phyloP scores from a whole-genome alignment of 148 eudicot genomes.

The Talinum fruticosum region DNA sequence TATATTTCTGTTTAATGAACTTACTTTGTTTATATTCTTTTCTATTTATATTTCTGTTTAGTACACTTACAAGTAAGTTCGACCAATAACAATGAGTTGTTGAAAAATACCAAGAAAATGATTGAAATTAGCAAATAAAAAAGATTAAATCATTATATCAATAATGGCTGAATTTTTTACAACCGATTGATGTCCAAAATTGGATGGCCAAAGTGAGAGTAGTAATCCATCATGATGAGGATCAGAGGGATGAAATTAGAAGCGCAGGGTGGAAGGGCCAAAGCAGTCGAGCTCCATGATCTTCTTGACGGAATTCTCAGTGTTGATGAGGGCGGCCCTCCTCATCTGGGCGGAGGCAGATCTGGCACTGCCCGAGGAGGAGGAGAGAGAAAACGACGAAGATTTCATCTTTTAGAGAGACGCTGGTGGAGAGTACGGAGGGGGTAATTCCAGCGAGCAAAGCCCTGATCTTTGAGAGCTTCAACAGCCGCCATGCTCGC shows the following conservation, averaged over 20 bases:
- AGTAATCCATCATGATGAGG: too few species aligned
- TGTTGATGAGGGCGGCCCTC: not conserved
- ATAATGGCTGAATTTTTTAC: too few species aligned
- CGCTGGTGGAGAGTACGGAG: slow-evolving; percentile 32
- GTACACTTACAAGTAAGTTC: too few species aligned
- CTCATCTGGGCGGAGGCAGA: not conserved
- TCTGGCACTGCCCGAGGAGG: not conserved
- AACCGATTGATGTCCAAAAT: too few species aligned
- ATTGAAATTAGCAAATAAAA: too few species aligned
- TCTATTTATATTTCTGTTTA: too few species aligned
- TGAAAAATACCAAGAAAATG: too few species aligned
- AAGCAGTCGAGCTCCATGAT: slow-evolving; percentile 15
- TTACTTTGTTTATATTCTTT: too few species aligned
- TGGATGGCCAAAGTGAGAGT: too few species aligned
- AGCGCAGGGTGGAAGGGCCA: slow-evolving; percentile 9
- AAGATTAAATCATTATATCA: too few species aligned
- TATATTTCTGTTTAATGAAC: too few species aligned
- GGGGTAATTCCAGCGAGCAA: slow-evolving; percentile 52
- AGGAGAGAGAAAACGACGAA: not conserved
- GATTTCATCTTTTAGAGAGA: slow-evolving; percentile 8
- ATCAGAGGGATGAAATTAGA: not conserved
- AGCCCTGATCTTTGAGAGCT: slow-evolving; percentile 62
- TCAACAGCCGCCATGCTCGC: slow-evolving; percentile 60
- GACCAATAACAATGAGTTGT: too few species aligned
- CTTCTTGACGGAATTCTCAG: slow-evolving; percentile 12